Evolutionary conservation across 306 rosid genomes (phyloP).

Genomic region (Quercus berberidifolia): DNA sequence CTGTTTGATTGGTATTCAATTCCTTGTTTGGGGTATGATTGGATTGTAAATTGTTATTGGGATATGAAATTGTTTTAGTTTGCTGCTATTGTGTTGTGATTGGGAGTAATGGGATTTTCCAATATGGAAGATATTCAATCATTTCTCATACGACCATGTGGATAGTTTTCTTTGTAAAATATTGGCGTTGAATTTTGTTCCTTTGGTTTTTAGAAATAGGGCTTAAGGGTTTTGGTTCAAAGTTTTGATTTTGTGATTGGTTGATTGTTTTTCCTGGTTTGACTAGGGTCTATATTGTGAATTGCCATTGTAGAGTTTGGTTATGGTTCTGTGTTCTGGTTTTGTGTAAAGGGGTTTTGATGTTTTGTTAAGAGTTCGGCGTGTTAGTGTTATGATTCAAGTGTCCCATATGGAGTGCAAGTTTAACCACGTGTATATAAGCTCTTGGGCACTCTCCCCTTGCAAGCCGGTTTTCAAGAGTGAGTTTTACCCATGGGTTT

Average conservation of each 20-base stretch:
- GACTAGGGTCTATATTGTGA: neutral
- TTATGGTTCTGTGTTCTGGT: neutral
- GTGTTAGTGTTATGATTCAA: too few species aligned
- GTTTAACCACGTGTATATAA: too few species aligned
- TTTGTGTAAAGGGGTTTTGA: neutral
- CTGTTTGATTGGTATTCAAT: neutral
- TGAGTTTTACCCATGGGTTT: too few species aligned
- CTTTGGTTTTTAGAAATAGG: neutral
- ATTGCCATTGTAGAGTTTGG: neutral
- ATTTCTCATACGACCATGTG: neutral
- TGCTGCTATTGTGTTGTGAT: neutral
- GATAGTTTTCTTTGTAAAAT: neutral
- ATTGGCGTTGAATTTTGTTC: neutral
- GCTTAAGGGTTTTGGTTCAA: neutral
- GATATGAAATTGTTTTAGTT: neutral
- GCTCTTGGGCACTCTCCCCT: too few species aligned
- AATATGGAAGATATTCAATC: neutral
- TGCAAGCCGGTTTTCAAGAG: too few species aligned
- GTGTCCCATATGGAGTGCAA: too few species aligned
- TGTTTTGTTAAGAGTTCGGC: neutral
- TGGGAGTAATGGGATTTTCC: neutral
- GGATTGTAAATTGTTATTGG: neutral
- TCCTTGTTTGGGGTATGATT: neutral
- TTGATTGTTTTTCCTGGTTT: neutral
- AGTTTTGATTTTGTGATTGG: neutral